Evolutionary conservation across 768 basidiomycete species (phyloP).

Genomic region (Harrya chromipes): DNA sequence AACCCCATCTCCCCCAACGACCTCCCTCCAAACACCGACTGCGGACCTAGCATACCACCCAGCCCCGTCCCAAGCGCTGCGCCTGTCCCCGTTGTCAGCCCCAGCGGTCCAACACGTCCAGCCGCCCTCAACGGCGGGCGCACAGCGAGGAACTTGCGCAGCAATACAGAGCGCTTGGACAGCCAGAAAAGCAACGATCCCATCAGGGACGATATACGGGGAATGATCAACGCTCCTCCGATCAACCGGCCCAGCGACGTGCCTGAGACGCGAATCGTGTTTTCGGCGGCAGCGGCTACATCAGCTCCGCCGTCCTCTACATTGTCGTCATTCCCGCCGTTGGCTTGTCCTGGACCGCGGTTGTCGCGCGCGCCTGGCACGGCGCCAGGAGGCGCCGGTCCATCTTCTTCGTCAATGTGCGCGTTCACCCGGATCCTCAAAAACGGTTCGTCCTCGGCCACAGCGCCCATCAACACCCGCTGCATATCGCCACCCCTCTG

Average conservation of each 20-base stretch:
- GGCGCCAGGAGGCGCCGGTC: slow-evolving; percentile 9
- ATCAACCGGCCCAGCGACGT: slow-evolving; percentile 63
- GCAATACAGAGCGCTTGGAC: slow-evolving; percentile 36
- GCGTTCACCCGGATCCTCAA: slow-evolving; percentile 30
- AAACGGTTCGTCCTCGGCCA: slow-evolving; percentile 29
- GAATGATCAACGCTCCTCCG: slow-evolving; percentile 67
- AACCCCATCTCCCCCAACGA: slow-evolving; percentile 13
- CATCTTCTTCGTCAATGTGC: slow-evolving; percentile 33
- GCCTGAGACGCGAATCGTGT: slow-evolving; percentile 54
- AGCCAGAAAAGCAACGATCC: slow-evolving; percentile 55
- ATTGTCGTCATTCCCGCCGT: slow-evolving; percentile 10
- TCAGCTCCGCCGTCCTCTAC: slow-evolving; percentile 18
- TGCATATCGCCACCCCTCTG: slow-evolving; percentile 20
- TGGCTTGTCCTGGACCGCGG: slow-evolving; percentile 13
- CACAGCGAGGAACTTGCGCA: slow-evolving; percentile 26
- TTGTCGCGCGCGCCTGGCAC: slow-evolving; percentile 11
- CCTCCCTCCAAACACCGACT: slow-evolving; percentile 18
- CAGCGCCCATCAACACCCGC: slow-evolving; percentile 20
- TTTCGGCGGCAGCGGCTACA: slow-evolving; percentile 52
- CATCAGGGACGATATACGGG: slow-evolving; percentile 64
- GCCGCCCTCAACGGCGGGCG: slow-evolving; percentile 14
- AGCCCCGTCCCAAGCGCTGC: slow-evolving; percentile 4
- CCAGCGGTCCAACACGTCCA: slow-evolving; percentile 15
- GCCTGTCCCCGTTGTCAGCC: slow-evolving; percentile 12
- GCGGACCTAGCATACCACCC: slow-evolving; percentile 4